Conservation (phyloP, 768 basidiomycete species). For the Trametes maxima region DNA sequence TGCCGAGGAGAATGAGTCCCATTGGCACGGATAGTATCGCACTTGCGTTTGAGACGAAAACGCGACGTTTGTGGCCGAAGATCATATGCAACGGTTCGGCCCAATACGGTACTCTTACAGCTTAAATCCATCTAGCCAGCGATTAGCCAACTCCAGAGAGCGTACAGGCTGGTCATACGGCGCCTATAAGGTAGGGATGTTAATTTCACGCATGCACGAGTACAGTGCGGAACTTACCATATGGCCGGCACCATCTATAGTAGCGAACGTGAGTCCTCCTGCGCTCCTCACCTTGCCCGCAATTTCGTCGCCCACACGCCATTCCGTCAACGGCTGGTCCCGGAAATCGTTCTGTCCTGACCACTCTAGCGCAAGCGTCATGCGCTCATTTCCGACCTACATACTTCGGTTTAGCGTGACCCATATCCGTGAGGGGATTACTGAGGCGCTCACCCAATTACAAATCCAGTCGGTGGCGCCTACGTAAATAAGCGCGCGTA, state of each 20-base stretch:
- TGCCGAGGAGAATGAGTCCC: too few relatives aligned
- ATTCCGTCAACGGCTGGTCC: conserved; percentile 45
- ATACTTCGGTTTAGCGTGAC: neutral
- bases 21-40: too few relatives aligned
- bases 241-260: conserved; percentile 68
- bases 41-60: too few relatives aligned
- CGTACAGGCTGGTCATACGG: conserved; percentile 67
- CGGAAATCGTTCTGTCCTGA: conserved; percentile 50
- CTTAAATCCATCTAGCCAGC: conserved; percentile 44
- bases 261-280: conserved; percentile 62
- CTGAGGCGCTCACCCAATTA: conserved; percentile 47
- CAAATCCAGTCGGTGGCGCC: conserved; percentile 58
- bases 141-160: conserved; percentile 49
- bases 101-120: conserved; percentile 6
- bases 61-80: too few relatives aligned
- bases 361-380: conserved; percentile 61
- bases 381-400: conserved; percentile 56
- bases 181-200: conserved; percentile 37
- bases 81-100: too few relatives aligned
- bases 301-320: conserved; percentile 52
- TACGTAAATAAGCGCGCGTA: conserved; percentile 53
- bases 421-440: neutral
- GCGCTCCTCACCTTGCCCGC: conserved; percentile 58
- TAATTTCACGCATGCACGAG: neutral
- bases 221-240: conserved; percentile 47